These are phyloP conservation scores for Farysia itapuensis DNA, from an alignment of 1,284 basidiomycete species.

Conservation along the genomic window DNA sequence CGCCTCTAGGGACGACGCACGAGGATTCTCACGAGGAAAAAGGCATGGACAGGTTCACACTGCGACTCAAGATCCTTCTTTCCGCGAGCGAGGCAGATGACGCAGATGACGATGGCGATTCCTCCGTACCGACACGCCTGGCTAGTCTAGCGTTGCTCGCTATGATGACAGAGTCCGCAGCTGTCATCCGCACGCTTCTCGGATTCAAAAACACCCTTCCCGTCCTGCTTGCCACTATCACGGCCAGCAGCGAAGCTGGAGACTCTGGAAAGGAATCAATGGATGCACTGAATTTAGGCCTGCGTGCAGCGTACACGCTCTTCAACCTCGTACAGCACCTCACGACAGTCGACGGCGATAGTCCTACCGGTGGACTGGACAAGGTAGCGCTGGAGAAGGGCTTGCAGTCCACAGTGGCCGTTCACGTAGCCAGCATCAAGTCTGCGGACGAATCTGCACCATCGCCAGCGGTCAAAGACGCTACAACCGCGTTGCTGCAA, in stretches of 20 bases:
- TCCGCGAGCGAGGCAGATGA: not conserved
- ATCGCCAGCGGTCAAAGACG: too few species aligned
- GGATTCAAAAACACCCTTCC: not conserved
- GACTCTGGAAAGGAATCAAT: too few species aligned
- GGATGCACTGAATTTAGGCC: too few species aligned
- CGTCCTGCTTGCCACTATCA: not conserved
- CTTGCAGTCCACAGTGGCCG: too few species aligned
- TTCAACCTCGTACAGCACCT: not conserved
- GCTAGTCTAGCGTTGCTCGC: not conserved
- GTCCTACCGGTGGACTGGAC: too few species aligned
- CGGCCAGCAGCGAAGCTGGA: not conserved
- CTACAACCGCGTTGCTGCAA: not conserved
- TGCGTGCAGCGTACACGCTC: not conserved
- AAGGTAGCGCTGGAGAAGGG: too few species aligned
- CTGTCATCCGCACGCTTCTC: not conserved
- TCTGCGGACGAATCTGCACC: too few species aligned
- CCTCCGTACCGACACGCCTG: not conserved
- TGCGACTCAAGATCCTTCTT: not conserved
- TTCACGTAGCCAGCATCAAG: too few species aligned
- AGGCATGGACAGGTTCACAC: constrained; percentile 8
- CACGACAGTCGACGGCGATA: too few species aligned
- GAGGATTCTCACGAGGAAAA: not conserved
- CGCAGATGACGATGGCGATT: not conserved
- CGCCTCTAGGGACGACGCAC: constrained; percentile 51
- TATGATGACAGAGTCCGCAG: not conserved